Evolutionary conservation across 805 yeast genomes (phyloP), one percentile per base, ranked within the genome.

Genomic region (Saccharomyces mikatae): DNA sequence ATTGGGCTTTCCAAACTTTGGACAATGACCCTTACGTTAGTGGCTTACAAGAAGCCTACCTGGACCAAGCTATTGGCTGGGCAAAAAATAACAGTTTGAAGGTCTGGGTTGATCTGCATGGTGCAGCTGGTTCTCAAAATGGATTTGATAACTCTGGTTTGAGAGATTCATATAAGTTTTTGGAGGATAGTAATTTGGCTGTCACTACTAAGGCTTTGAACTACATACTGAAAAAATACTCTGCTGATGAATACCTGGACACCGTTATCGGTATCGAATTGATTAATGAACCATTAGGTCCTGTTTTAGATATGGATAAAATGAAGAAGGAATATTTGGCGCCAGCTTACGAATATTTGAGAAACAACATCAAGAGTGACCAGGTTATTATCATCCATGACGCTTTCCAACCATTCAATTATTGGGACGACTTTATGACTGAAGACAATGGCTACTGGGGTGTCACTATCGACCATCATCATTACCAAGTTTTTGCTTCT

Each of bases 41-140:
- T 65, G 97, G 97, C 32, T 53, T 47, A 32, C 96, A 87, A 71
- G 80, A 73, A 55, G 67, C 72, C 8, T 88, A 86, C 69, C 72
- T 91, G 52, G 95, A 88, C 64, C 72, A 78, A 64, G 96, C 96
- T 14, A 72, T 91, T 46, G 77, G 67, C 17, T 92, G 97, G 97
- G 82, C 88, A 47, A 69, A 80, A 50, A 72, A 74, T 17, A 65
- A 83, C 59, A 78, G 76, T 46, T 66, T 91, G 58, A 83, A 84
- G 66, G 96, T 82, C 26, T 89, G 96, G 97, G 78, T 91, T 47
- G 97, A 92, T 70, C 72, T 91, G 64, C 98, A 91, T 68, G 97
- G 97, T 58, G 96, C 87, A n/a, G 95, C 96, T 32, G 97, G 97
- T 24, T 87, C 96, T 24, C 98, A 91, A 71, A 91, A 91, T 68